Percentiles rank a stretch among this genome's conserved stretches.
These are phyloP conservation scores for Pseudovirgaria hyperparasitica DNA, from an alignment of 2,329 filamentous ascomycete species.

Conservation along the genomic window DNA sequence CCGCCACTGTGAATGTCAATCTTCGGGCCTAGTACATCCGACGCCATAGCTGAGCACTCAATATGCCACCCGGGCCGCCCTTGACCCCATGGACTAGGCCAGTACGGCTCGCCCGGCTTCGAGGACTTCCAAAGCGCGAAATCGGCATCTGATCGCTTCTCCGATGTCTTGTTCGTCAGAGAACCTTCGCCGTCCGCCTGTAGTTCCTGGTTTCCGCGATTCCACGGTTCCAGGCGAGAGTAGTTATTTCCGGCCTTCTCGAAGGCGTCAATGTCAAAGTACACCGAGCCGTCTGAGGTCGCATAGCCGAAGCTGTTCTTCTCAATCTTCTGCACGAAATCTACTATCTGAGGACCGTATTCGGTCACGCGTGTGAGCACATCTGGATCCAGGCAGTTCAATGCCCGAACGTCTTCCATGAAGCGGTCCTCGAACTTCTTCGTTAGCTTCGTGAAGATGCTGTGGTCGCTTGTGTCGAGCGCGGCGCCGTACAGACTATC, in stretches of 20 bases:
- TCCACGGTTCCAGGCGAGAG: slow-evolving; percentile 74
- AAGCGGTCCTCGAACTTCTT: slow-evolving; percentile 80
- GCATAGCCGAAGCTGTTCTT: slow-evolving; percentile 76
- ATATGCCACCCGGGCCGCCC: slow-evolving; percentile 94
- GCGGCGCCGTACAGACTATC: slow-evolving; percentile 48
- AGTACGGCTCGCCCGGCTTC: slow-evolving; percentile 83
- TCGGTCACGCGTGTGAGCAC: slow-evolving; percentile 83
- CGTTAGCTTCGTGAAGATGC: slow-evolving; percentile 80
- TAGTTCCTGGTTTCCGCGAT: slow-evolving; percentile 67
- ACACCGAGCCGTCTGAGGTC: slow-evolving; percentile 68
- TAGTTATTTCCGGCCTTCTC: slow-evolving; percentile 77
- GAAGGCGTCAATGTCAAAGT: slow-evolving; percentile 83
- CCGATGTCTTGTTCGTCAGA: slow-evolving; percentile 43
- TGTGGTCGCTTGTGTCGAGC: slow-evolving; percentile 48
- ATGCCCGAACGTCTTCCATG: slow-evolving; percentile 70
- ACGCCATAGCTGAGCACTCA: slow-evolving; percentile 93
- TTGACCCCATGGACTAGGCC: slow-evolving; percentile 77
- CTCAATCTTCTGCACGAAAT: slow-evolving; percentile 72
- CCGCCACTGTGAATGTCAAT: slow-evolving; percentile 94
- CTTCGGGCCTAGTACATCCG: slow-evolving; percentile 66
- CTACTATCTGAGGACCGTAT: slow-evolving; percentile 75
- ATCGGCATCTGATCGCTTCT: slow-evolving; percentile 67
- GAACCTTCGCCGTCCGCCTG: slow-evolving; percentile 86
- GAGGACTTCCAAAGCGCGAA: slow-evolving; percentile 92
- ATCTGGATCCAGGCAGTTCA: slow-evolving; percentile 77